Evolutionary conservation across 257 asterid genomes (phyloP), one percentile per base, ranked within the genome.

Genomic region (Nicotiana attenuata): DNA sequence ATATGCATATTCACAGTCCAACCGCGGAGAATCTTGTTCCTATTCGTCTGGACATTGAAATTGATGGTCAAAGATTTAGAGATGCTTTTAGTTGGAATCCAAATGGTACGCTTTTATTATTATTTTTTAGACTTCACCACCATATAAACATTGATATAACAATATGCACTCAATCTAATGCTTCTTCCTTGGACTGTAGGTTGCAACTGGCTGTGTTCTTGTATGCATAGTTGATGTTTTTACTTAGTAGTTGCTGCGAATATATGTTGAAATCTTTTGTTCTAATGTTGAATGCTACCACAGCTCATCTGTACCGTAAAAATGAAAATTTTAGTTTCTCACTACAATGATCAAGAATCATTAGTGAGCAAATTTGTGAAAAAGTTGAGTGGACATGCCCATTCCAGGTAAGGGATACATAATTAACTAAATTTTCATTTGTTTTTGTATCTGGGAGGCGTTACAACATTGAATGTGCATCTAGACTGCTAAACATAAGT

Each of bases 41-140:
- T 1, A 92, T 96, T 78, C 92, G 94, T 14, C 88, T 94, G 67
- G 98, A 96, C 84, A 89, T 96, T 73, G 98, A 94, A 82, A 91
- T 91, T 81, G 98, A 94, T 56, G 99, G 98, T 15, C 97, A 91
- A 87, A 90, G 93, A 81, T 90, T 87, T 85, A 90, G 91, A 82
- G 99, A 94, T 87, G 94, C 97, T 86, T 92, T 96, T 85, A 86
- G 84, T 33, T 96, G 98, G 98, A 96, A 96, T 60, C 98, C 98
- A 26, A 89, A 97, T 55, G 99, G 99, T 94, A 89, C 56, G 24
- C 2, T 53, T 15, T 1, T 11, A 50, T 71, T 3, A 5, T 28
- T 14, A 45, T 84, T 56, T 33, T 73, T 15, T 59, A 4, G 38
- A 8, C 26, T 73, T 50, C 24, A 50, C 80, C 35, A 15, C 56